Percentiles rank a stretch among this genome's conserved stretches.
Evolutionary conservation across 1,284 basidiomycete species (phyloP).

Genomic region (Ustilago lituana): DNA sequence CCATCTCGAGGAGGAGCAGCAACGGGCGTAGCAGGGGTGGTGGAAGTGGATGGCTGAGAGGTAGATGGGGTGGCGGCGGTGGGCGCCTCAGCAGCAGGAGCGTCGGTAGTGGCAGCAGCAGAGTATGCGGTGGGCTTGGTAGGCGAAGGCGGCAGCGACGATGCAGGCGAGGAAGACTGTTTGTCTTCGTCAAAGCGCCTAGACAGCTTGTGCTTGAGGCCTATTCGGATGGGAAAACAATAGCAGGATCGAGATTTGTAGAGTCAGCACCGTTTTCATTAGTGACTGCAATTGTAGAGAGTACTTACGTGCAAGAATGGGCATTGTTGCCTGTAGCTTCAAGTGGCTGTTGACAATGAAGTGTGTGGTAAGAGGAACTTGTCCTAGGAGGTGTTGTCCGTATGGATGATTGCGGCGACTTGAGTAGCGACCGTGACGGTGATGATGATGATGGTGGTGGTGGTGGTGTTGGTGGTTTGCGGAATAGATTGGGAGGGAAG

Average conservation of each 20-base stretch:
- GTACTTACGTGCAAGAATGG: slow-evolving; percentile 34
- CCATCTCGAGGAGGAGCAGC: slow-evolving; percentile 4
- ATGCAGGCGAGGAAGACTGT: slow-evolving; percentile 17
- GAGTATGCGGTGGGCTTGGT: slow-evolving; percentile 29
- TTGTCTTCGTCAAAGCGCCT: slow-evolving; percentile 39
- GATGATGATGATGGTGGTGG: slow-evolving; percentile 6
- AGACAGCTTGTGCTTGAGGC: slow-evolving; percentile 44
- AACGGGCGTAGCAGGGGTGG: slow-evolving; percentile 5
- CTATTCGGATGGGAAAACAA: slow-evolving; percentile 1
- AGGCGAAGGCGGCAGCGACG: slow-evolving; percentile 39
- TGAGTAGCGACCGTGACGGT: not conserved
- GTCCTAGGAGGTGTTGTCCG: not conserved
- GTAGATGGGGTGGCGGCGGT: slow-evolving; percentile 1
- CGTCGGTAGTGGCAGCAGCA: slow-evolving; percentile 9
- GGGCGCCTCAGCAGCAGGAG: slow-evolving; percentile 4
- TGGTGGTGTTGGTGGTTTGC: not conserved
- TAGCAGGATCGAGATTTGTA: too few relatives aligned
- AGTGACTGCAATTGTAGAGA: not conserved
- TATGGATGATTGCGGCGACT: not conserved
- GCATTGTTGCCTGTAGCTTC: slow-evolving; percentile 9
- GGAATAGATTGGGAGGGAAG: not conserved
- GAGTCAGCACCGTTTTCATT: too few relatives aligned
- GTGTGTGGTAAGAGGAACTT: too few relatives aligned
- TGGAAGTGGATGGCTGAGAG: slow-evolving; percentile 8
- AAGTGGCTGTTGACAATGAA: not conserved